Percentiles rank a stretch among this genome's conserved stretches.
phyloP scores from a whole-genome alignment of 768 basidiomycete genomes.

The Wakefieldia striispora region DNA sequence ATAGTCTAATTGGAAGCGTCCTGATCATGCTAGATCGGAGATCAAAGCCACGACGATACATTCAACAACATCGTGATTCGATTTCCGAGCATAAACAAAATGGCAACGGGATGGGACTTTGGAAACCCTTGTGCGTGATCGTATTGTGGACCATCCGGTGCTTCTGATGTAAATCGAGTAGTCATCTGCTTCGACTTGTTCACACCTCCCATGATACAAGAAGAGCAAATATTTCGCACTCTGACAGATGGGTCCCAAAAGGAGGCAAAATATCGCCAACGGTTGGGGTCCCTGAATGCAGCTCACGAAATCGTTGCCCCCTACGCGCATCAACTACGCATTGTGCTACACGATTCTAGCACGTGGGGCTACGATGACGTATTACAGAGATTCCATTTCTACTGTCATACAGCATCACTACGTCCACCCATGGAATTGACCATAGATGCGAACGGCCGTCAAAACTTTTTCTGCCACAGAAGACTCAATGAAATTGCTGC shows the following conservation, averaged over 20 bases:
- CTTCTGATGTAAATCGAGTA: constrained; percentile 25
- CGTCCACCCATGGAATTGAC: constrained; percentile 34
- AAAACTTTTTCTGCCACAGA: constrained; percentile 50
- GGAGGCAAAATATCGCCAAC: constrained; percentile 46
- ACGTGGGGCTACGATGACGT: constrained; percentile 35
- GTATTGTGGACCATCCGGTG: background rate
- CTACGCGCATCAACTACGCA: constrained; percentile 68
- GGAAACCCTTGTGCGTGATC: constrained; percentile 57
- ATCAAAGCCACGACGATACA: constrained; percentile 47
- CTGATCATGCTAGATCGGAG: constrained; percentile 49
- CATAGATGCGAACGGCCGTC: constrained; percentile 47
- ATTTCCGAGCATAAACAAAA: constrained; percentile 56
- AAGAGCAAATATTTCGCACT: constrained; percentile 54
- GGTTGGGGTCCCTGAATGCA: constrained; percentile 57
- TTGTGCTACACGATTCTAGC: constrained; percentile 52
- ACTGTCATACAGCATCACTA: constrained; percentile 53
- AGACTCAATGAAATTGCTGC: constrained; percentile 44
- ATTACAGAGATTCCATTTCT: constrained; percentile 47
- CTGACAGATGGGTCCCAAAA: constrained; percentile 35
- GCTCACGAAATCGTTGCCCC: constrained; percentile 60
- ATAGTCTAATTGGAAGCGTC: background rate
- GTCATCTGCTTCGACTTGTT: constrained; percentile 68
- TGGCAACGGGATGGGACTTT: constrained; percentile 59
- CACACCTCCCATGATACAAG: constrained; percentile 63
- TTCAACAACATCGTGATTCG: constrained; percentile 52